A percentile compares a stretch with the other conserved stretches of the same genome.
phyloP scores from a whole-genome alignment of 192 early-diverging fungal genomes.

The Gaertneriomyces sp. region DNA sequence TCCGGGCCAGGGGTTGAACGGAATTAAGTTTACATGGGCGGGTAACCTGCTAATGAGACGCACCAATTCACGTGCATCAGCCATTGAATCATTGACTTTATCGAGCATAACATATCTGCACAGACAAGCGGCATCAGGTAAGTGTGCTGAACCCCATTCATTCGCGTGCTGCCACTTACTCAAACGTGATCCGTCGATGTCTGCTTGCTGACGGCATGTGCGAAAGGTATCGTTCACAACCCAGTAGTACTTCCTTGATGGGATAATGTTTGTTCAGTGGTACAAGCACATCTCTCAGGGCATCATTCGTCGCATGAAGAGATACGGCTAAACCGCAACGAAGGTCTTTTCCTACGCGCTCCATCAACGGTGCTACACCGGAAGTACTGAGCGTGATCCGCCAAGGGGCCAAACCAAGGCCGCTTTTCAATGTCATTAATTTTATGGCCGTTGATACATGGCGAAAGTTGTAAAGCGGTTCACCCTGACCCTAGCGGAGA shows the following conservation, averaged over 20 bases:
- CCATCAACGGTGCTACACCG: constrained; percentile 79
- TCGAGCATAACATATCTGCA: constrained; percentile 79
- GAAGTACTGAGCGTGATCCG: constrained; percentile 82
- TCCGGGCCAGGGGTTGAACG: constrained; percentile 87
- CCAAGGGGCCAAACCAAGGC: constrained; percentile 60
- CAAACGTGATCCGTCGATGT: constrained; percentile 78
- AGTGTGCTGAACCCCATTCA: too few species aligned
- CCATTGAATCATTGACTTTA: constrained; percentile 73
- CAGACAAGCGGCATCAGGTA: not conserved
- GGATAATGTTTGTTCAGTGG: constrained; percentile 85
- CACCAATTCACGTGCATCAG: constrained; percentile 65
- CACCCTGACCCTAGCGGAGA: constrained; percentile 64
- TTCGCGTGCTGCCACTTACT: constrained; percentile 43
- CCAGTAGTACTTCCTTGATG: constrained; percentile 63
- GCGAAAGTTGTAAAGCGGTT: constrained; percentile 82
- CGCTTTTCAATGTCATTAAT: constrained; percentile 20
- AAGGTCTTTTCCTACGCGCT: constrained; percentile 67
- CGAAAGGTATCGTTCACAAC: constrained; percentile 60
- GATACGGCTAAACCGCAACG: constrained; percentile 71
- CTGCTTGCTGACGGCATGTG: constrained; percentile 46
- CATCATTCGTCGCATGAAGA: constrained; percentile 78
- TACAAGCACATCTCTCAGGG: constrained; percentile 71
- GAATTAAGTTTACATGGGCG: constrained; percentile 67
- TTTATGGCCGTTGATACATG: constrained; percentile 40
- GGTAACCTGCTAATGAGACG: constrained; percentile 60